Base-by-base conservation (phyloP, 345 rosid species). In the Chamaenerion angustifolium region DNA sequence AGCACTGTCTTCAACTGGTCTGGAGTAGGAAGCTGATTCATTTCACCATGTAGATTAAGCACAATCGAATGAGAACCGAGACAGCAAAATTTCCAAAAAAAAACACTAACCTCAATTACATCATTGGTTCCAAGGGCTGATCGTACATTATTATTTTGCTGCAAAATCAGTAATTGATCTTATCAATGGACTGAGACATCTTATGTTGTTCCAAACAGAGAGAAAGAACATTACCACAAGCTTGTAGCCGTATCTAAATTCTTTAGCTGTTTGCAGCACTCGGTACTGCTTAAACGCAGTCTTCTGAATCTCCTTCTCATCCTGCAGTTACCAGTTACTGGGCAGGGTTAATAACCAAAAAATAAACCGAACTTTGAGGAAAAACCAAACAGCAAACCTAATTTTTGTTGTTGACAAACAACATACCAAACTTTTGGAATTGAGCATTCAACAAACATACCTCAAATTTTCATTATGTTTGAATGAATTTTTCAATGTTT, bases 191-290 rank as follows among this genome's bases (percentile, higher is more conserved):
- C 5, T 12, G 15, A 15, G 13, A 16, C 12, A 6, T 18, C 51
- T 21, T 47, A 6, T 15, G n/a, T 11, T n/a, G 46, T 14, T 27
- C 31, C 42, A 52, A 46, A 43, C 16, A 48, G 56, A 47, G 7
- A 43, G 12, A 56, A 21, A 6, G 53, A 55, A 58, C 67, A 68
- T 79, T 86, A 86, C 95, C 61, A 90, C 89, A 60, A 86, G 86
- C 71, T 86, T 90, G 85, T 90, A 86, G 66, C 98, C 98, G 59
- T 81, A 86, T 86, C 85, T 78, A 76, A 90, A 90, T 49, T 86
- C 87, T 1, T 82, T 70, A 16, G 96, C 79, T 1, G 77, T 50
- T 40, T 74, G 81, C 64, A 90, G 62, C 11, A 70, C 76, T 41
- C 92, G 94, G 62, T 68, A 66, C 67, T 86, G 95, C 68, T 73